A percentile compares a stretch with the other conserved stretches of the same genome.
These are phyloP conservation scores for Cladosporium sp. DNA, from an alignment of 2,329 filamentous ascomycete genomes.

Conservation along the genomic window DNA sequence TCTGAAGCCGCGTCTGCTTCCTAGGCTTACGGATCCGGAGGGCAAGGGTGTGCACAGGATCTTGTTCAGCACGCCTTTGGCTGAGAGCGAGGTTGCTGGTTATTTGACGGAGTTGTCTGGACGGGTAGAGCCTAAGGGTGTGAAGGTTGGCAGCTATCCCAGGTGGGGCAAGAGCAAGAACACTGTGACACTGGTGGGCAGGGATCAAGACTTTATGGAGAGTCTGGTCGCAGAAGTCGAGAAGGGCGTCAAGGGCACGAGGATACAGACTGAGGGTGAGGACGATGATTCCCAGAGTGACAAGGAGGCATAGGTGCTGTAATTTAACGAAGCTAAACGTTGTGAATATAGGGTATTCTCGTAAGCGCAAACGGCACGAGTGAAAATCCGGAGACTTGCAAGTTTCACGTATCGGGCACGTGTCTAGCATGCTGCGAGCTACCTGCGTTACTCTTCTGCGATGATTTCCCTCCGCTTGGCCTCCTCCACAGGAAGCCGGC, in stretches of 20 bases:
- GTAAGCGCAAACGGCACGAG: slow-evolving; percentile 6
- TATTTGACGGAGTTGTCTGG: slow-evolving; percentile 79
- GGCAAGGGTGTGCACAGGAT: slow-evolving; percentile 78
- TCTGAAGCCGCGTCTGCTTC: slow-evolving; percentile 68
- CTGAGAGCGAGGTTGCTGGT: slow-evolving; percentile 80
- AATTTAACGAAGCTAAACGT: slow-evolving; percentile 6
- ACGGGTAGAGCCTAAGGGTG: slow-evolving; percentile 69
- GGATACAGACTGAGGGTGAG: slow-evolving; percentile 68
- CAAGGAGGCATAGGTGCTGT: slow-evolving; percentile 32
- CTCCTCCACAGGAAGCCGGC: background rate
- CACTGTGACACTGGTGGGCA: slow-evolving; percentile 82
- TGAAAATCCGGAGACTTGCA: background rate
- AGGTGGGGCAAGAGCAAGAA: slow-evolving; percentile 85
- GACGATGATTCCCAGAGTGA: slow-evolving; percentile 48
- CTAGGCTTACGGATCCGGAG: slow-evolving; percentile 74
- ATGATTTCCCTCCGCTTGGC: slow-evolving; percentile 3
- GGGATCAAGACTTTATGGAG: slow-evolving; percentile 75
- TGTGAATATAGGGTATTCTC: background rate
- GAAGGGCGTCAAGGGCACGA: slow-evolving; percentile 70
- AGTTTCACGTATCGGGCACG: background rate
- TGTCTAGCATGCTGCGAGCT: slow-evolving; percentile 5
- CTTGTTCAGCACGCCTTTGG: slow-evolving; percentile 80
- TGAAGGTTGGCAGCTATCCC: slow-evolving; percentile 96
- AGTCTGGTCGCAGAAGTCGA: slow-evolving; percentile 76
- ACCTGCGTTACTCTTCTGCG: slow-evolving; percentile 9